Conservation (phyloP, 176 grass and related monocot species). For the Carex myosuroides region DNA sequence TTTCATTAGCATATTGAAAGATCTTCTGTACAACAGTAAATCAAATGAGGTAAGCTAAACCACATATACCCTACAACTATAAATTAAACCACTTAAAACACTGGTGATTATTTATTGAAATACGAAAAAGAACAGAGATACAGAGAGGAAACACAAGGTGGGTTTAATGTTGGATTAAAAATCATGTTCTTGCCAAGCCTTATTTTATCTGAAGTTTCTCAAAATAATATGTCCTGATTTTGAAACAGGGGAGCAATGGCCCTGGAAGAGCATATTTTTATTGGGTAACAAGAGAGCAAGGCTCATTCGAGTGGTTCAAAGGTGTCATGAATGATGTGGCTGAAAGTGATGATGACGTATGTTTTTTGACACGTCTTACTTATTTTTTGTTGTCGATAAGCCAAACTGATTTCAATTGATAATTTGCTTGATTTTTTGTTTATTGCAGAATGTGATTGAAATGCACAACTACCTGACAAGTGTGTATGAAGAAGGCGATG, state of each 20-base stretch:
- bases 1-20: conserved; percentile 98
- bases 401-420: background rate
- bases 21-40: conserved; percentile 79
- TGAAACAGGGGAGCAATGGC: conserved; percentile 51
- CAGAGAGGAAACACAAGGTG: background rate
- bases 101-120: background rate
- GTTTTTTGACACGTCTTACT: conserved; percentile 10
- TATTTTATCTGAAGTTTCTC: background rate
- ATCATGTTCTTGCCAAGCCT: background rate
- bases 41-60: conserved; percentile 55
- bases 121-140: background rate
- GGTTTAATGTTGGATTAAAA: background rate
- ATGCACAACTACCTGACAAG: conserved; percentile 99
- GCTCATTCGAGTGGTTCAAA: conserved; percentile 99
- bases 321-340: conserved; percentile 98
- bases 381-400: background rate
- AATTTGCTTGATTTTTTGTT: conserved; percentile 26
- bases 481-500: conserved; percentile 99
- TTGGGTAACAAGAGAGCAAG: conserved; percentile 98
- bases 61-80: background rate
- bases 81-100: background rate
- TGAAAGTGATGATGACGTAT: conserved; percentile 75
- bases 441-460: conserved; percentile 85
- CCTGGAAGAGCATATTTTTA: conserved; percentile 98
- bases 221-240: conserved; percentile 18